Evolutionary conservation across 257 asterid genomes (phyloP).

Genomic region (Agastache rugosa): DNA sequence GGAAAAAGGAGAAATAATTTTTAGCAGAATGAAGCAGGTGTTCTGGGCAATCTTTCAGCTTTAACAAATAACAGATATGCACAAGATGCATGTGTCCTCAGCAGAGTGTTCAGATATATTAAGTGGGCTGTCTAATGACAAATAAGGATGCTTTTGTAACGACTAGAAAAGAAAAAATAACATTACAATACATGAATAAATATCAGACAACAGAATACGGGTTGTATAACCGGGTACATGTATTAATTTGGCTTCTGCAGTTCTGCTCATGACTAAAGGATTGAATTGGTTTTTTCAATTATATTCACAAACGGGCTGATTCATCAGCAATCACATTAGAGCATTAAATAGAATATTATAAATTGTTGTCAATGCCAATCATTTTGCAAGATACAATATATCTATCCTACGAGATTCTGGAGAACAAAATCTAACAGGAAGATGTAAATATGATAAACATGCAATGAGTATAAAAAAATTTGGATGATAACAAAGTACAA

Average conservation of each 20-base stretch:
- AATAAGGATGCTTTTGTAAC: background rate
- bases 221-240: background rate
- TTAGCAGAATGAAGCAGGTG: background rate
- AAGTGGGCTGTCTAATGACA: slow-evolving; percentile 5
- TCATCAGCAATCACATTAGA: slow-evolving; percentile 3
- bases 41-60: background rate
- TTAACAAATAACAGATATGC: background rate
- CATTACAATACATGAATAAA: background rate
- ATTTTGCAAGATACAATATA: slow-evolving; percentile 5
- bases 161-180: background rate
- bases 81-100: background rate
- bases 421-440: background rate
- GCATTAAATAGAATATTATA: background rate
- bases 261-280: background rate
- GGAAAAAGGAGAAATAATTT: background rate
- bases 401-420: background rate
- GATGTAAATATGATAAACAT: slow-evolving; percentile 3
- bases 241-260: background rate
- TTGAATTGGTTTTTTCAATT: background rate
- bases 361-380: background rate
- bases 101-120: slow-evolving; percentile 17
- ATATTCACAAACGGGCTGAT: slow-evolving; percentile 15
- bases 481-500: background rate
- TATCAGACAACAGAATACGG: background rate
- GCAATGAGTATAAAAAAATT: background rate